phyloP scores from a whole-genome alignment of 1,139 yeast species.

The Protomyces inundatus region DNA sequence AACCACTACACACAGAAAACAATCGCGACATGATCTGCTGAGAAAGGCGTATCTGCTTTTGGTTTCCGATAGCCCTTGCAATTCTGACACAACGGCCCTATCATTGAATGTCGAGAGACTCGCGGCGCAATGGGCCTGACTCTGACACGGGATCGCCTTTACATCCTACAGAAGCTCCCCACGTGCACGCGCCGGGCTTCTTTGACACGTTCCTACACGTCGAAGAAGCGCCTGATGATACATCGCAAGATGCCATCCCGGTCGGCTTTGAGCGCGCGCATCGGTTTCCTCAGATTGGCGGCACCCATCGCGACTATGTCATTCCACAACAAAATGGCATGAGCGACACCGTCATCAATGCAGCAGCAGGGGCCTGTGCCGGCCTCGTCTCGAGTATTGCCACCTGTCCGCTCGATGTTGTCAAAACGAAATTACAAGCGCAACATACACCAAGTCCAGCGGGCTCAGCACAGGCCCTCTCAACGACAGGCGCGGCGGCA shows the following conservation, averaged over 20 bases:
- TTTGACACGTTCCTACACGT: too few relatives aligned
- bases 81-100: too few relatives aligned
- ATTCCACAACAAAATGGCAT: conserved; percentile 19
- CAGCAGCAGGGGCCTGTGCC: conserved; percentile 80
- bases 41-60: neutral
- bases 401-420: conserved; percentile 92
- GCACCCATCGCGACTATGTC: conserved; percentile 23
- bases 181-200: too few relatives aligned
- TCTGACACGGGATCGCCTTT: neutral
- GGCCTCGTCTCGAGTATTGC: conserved; percentile 85
- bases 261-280: neutral
- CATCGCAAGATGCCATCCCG: too few relatives aligned
- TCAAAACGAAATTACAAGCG: conserved; percentile 90
- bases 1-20: too few relatives aligned
- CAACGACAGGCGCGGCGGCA: neutral
- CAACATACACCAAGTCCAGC: conserved; percentile 42
- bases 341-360: conserved; percentile 39
- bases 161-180: too few relatives aligned
- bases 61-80: too few relatives aligned
- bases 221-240: too few relatives aligned
- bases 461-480: neutral
- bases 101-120: neutral
- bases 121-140: neutral
- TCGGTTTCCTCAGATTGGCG: conserved; percentile 12
- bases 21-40: neutral